Conservation (phyloP, 1,139 yeast species). For the Geotrichum candidum region DNA sequence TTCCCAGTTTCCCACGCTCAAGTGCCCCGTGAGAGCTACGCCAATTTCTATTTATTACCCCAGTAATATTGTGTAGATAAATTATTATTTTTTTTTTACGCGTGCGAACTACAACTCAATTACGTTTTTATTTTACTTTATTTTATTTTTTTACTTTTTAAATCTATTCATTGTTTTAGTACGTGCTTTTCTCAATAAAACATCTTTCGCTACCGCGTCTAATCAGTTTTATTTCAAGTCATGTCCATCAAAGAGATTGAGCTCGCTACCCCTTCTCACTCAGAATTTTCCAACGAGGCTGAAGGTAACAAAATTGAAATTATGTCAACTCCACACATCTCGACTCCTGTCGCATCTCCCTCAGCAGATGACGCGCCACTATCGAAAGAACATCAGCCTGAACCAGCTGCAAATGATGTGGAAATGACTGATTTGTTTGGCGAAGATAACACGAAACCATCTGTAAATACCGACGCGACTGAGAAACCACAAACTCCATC, state of each 20-base stretch:
- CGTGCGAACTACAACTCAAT: not conserved
- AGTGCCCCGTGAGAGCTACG: not conserved
- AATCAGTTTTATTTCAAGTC: not conserved
- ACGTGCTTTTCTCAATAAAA: not conserved
- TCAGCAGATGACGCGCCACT: not conserved
- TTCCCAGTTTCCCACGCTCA: not conserved
- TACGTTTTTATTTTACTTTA: not conserved
- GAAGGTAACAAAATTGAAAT: not conserved
- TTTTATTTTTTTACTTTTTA: not conserved
- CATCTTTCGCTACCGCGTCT: not conserved
- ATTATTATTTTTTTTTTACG: not conserved
- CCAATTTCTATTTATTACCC: not conserved
- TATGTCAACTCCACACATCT: conserved; percentile 6
- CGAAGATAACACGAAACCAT: not conserved
- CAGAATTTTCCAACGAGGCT: conserved; percentile 7
- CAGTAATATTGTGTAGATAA: not conserved
- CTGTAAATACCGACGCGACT: not conserved
- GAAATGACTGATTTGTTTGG: not conserved
- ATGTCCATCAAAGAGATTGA: conserved; percentile 13
- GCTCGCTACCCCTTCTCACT: conserved; percentile 10
- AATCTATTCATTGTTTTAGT: not conserved
- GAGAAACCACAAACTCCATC: not conserved
- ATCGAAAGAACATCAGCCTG: not conserved
- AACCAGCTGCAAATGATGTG: not conserved
- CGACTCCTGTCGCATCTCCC: conserved; percentile 9